Base-by-base conservation (phyloP, 78 protist species). In the Dictyostelium capitatum region DNA sequence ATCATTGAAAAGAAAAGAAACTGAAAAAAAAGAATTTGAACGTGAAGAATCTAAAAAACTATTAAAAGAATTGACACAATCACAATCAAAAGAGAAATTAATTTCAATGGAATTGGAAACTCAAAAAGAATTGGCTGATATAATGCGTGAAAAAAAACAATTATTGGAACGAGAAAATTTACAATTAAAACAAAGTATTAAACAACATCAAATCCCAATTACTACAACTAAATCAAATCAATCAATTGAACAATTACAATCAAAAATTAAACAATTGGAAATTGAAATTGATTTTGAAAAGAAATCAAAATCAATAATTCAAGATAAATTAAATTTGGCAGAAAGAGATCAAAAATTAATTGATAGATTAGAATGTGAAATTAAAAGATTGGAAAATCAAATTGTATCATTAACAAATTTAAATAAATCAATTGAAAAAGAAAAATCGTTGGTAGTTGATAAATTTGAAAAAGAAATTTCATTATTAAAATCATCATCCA, bases 201-300 rank as follows among this genome's bases (percentile, higher is more conserved):
- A 67, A 32, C 75, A 67, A 67, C 46, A 20, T 20, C 43, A 73
- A 73, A 37, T 37, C 2, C 43, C 43, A 37, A 37, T 2, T 37
- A 37, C 51, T 20, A 47, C 23, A 15, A 73, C 70, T 53, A 32
- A 51, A 17, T 20, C 83, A 15, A 50, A 43, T 46, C 79, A 73
- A 1, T n/a, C 79, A 9, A 47, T 46, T 73, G 51, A 46, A 20
- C 51, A 46, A 73, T 46, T 73, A 46, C 83, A 79, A 79, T 54
- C 10, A 30, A 79, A 79, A 37, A n/a, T 79, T 8, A 79, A 79
- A 32, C 37, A 17, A 25, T 56, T 79, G 15, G 83, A 87, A 23
- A 23, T 48, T n/a, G 93, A 87, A 48, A 62, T 64, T 53, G 93
- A 77, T 30, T 37, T 54, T 20, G 74, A 56, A 56, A 84, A 59